Conservation (phyloP, 2,329 filamentous ascomycete genomes). For the Zelopaecilomyces penicillatus region DNA sequence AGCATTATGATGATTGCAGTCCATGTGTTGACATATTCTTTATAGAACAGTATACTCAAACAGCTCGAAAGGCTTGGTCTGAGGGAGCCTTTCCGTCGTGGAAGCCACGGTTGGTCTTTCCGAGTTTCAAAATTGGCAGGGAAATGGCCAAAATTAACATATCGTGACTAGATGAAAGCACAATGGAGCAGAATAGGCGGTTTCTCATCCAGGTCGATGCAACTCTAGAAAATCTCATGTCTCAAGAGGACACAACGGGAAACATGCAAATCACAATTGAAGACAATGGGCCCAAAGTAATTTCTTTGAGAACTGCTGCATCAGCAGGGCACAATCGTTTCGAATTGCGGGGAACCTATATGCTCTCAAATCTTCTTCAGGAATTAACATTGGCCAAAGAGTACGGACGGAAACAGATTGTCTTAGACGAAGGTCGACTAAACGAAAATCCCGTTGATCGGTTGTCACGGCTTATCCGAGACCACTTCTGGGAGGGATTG, state of each 20-base stretch:
- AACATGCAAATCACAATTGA: conserved; percentile 99
- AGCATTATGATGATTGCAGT: neutral
- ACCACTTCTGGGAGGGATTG: conserved; percentile 87
- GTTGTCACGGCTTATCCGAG: conserved; percentile 74
- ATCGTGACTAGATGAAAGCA: conserved; percentile 56
- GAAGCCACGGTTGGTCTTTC: conserved; percentile 45
- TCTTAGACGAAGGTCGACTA: conserved; percentile 82
- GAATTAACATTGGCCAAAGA: conserved; percentile 89
- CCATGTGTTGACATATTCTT: conserved; percentile 18
- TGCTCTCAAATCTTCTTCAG: conserved; percentile 92
- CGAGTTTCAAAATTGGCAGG: neutral
- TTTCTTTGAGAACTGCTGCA: conserved; percentile 74
- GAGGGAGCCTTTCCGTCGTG: conserved; percentile 47
- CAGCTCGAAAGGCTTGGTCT: conserved; percentile 45
- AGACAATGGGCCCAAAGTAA: conserved; percentile 83
- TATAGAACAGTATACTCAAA: conserved; percentile 43
- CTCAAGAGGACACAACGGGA: conserved; percentile 83
- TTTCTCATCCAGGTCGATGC: conserved; percentile 82
- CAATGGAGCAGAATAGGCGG: conserved; percentile 56
- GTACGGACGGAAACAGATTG: conserved; percentile 79
- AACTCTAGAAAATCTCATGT: conserved; percentile 69
- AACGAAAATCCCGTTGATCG: conserved; percentile 94
- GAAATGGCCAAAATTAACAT: conserved; percentile 5
- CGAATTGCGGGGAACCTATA: conserved; percentile 91
- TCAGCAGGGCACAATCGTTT: conserved; percentile 82